These are phyloP conservation scores for Sambucus nigra DNA, from an alignment of 129 eudicot species.

Conservation along the genomic window DNA sequence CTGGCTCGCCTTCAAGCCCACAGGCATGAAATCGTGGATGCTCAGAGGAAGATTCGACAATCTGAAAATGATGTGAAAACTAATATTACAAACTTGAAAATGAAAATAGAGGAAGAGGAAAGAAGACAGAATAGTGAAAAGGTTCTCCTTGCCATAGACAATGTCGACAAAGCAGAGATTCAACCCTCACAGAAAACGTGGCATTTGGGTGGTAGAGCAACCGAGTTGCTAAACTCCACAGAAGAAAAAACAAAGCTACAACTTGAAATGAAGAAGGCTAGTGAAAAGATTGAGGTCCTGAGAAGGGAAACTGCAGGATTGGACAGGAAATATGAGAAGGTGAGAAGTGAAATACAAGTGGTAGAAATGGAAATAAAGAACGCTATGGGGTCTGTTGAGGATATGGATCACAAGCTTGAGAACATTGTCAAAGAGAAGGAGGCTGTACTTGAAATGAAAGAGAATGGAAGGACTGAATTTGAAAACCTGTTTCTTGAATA, in stretches of 20 bases:
- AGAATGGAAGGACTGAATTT: constrained; percentile 39
- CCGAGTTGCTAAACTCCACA: constrained; percentile 72
- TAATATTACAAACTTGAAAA: constrained; percentile 23
- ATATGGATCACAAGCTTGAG: constrained; percentile 50
- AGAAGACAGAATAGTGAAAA: constrained; percentile 57
- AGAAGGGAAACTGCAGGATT: constrained; percentile 39
- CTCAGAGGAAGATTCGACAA: constrained; percentile 31
- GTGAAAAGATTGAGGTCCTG: constrained; percentile 31
- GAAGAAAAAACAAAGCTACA: constrained; percentile 83
- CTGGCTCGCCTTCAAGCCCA: constrained; percentile 32
- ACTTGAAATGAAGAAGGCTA: constrained; percentile 41
- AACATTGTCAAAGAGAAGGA: constrained; percentile 40
- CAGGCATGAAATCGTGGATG: constrained; percentile 30
- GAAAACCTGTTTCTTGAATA: constrained; percentile 46
- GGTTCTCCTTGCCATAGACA: constrained; percentile 82
- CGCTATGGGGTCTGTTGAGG: constrained; percentile 25
- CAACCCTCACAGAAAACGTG: constrained; percentile 22
- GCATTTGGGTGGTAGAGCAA: constrained; percentile 56
- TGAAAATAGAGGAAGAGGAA: constrained; percentile 65
- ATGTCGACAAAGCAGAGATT: constrained; percentile 39
- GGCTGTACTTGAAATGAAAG: constrained; percentile 39
- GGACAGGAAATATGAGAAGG: constrained; percentile 18
- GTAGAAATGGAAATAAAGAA: constrained; percentile 37
- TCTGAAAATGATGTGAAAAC: constrained; percentile 46
- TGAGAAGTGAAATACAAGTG: constrained; percentile 30